Conservation (phyloP, 2,329 filamentous ascomycete genomes). For the Pseudogymnoascus sp. region DNA sequence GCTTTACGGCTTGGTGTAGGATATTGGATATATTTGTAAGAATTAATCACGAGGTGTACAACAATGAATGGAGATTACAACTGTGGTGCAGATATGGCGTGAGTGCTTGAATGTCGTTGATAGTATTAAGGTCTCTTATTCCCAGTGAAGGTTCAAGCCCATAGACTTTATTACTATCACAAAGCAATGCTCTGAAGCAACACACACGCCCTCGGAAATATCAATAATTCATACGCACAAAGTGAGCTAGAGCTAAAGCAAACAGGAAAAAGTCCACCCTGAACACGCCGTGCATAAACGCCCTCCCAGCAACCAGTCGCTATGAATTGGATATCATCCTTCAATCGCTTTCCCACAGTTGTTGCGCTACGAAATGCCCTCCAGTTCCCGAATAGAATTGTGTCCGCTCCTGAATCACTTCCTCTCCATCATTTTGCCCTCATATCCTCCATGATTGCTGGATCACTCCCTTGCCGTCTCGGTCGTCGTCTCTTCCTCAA, state of each 20-base stretch:
- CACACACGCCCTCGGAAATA: not conserved
- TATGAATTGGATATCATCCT: constrained; percentile 7
- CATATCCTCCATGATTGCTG: not conserved
- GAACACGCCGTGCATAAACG: not conserved
- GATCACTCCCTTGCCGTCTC: not conserved
- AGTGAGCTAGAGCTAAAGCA: not conserved
- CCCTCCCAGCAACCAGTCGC: constrained; percentile 5
- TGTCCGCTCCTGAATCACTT: not conserved
- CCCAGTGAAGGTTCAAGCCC: not conserved
- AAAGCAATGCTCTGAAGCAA: not conserved
- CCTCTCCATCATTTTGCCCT: not conserved
- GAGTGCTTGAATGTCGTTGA: not conserved
- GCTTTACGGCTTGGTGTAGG: constrained; percentile 6
- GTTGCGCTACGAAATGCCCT: not conserved
- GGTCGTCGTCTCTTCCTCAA: constrained; percentile 35
- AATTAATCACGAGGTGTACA: constrained; percentile 4
- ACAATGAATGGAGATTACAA: not conserved
- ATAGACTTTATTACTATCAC: not conserved
- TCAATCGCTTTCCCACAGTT: constrained; percentile 7
- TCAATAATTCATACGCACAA: not conserved
- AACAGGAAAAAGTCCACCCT: not conserved
- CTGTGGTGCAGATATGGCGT: not conserved
- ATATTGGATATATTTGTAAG: constrained; percentile 8
- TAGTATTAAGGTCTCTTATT: not conserved
- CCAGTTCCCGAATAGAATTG: not conserved